Percentiles rank a stretch among this genome's conserved stretches.
These are phyloP conservation scores for Favolaschia claudopus DNA, from an alignment of 768 basidiomycete species.

Conservation along the genomic window DNA sequence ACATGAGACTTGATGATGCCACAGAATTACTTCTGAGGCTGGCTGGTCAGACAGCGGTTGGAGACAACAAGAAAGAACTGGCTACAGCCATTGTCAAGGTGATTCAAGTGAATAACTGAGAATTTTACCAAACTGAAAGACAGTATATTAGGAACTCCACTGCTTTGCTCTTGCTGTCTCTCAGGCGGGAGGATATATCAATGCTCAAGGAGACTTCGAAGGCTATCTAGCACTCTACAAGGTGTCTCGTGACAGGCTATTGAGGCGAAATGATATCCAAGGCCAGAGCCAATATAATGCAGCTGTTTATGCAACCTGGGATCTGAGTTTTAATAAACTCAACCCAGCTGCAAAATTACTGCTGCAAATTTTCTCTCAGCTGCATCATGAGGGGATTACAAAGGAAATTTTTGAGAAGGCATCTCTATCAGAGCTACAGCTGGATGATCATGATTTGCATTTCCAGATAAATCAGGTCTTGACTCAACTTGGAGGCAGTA, in stretches of 20 bases:
- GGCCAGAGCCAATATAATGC: too few relatives aligned
- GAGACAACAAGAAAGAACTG: not conserved
- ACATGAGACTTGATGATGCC: too few relatives aligned
- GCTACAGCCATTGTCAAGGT: not conserved
- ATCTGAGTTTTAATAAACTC: conserved; percentile 9
- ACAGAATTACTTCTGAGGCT: not conserved
- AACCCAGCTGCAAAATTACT: not conserved
- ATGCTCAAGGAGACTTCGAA: not conserved
- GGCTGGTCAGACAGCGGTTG: not conserved
- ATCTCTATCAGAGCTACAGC: not conserved
- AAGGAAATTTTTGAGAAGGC: not conserved
- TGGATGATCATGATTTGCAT: not conserved
- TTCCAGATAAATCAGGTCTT: not conserved
- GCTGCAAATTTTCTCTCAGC: not conserved
- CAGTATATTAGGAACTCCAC: not conserved
- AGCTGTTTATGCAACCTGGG: too few relatives aligned
- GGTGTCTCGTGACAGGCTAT: not conserved
- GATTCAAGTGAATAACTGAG: not conserved
- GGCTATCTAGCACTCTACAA: not conserved
- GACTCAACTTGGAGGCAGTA: not conserved
- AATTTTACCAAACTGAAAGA: not conserved
- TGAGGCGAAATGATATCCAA: not conserved
- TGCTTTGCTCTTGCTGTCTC: not conserved
- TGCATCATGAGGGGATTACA: not conserved
- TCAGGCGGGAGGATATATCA: conserved; percentile 1